Percentiles rank a stretch among this genome's conserved stretches.
phyloP scores from a whole-genome alignment of 768 basidiomycete species.

The Candolleomyces aberdarensis region DNA sequence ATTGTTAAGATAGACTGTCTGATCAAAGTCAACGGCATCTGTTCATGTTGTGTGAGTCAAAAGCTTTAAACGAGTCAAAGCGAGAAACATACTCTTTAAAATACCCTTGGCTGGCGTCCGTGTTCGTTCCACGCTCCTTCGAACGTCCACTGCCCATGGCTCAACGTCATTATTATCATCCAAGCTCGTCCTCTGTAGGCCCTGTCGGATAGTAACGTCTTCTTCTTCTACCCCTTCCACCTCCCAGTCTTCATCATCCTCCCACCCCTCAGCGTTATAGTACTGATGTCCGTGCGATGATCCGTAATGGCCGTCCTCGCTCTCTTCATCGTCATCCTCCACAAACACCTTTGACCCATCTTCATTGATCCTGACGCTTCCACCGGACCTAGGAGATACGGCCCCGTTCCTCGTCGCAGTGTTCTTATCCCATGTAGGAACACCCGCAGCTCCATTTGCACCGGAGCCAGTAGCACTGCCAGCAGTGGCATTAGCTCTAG shows the following conservation, averaged over 20 bases:
- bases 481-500: conserved; percentile 20
- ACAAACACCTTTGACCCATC: conserved; percentile 63
- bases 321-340: conserved; percentile 67
- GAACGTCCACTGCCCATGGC: conserved; percentile 74
- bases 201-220: conserved; percentile 69
- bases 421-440: conserved; percentile 79
- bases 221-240: conserved; percentile 56
- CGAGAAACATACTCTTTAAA: conserved; percentile 68
- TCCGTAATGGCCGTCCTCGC: conserved; percentile 49
- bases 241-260: conserved; percentile 79
- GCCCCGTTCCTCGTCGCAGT: conserved; percentile 59
- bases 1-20: conserved; percentile 52
- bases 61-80: neutral
- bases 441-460: conserved; percentile 25
- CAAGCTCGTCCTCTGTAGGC: conserved; percentile 46
- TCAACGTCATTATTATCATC: conserved; percentile 41
- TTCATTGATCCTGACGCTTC: conserved; percentile 48
- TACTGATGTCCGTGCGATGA: conserved; percentile 35
- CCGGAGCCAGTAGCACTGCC: conserved; percentile 20
- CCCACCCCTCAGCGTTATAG: conserved; percentile 64
- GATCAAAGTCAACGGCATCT: conserved; percentile 72
- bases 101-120: conserved; percentile 78
- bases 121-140: conserved; percentile 68
- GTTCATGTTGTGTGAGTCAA: conserved; percentile 5
- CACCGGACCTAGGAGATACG: conserved; percentile 38